Percentiles rank a stretch among this genome's conserved stretches.
phyloP scores from a whole-genome alignment of 2,329 filamentous ascomycete species.

The Botrytis hyacinthi region DNA sequence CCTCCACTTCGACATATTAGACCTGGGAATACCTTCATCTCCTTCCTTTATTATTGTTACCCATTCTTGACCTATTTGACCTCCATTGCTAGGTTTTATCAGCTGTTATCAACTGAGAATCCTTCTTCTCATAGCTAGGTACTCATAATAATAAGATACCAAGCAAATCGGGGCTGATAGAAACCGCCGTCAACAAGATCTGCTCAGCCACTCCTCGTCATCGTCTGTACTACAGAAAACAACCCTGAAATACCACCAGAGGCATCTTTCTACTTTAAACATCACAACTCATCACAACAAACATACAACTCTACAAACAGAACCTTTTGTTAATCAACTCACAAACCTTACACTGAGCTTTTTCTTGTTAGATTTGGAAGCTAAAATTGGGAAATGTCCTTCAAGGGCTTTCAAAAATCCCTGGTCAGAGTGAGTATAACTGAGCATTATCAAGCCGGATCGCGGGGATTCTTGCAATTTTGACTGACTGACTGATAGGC shows the following conservation, averaged over 20 bases:
- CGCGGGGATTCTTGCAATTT: slow-evolving; percentile 30
- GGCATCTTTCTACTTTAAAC: neutral
- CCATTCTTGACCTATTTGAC: neutral
- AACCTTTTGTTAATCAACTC: neutral
- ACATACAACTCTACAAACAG: neutral
- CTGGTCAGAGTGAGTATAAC: slow-evolving; percentile 67
- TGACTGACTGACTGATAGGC: slow-evolving; percentile 50
- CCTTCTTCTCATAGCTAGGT: neutral
- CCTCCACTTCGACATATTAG: neutral
- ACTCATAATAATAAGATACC: neutral
- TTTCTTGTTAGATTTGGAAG: slow-evolving; percentile 9
- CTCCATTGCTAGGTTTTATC: neutral
- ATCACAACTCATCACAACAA: slow-evolving; percentile 2
- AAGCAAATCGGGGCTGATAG: slow-evolving; percentile 19
- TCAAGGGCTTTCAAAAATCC: slow-evolving; percentile 93
- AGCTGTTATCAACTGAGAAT: slow-evolving; percentile 1
- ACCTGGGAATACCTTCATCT: slow-evolving; percentile 12
- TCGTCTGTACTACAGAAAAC: slow-evolving; percentile 23
- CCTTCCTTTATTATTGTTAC: neutral
- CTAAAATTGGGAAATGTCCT: slow-evolving; percentile 66
- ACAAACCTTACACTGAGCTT: neutral
- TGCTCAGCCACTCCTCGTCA: slow-evolving; percentile 37
- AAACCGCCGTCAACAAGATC: slow-evolving; percentile 14
- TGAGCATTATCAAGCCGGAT: slow-evolving; percentile 12
- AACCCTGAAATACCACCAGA: slow-evolving; percentile 18